Evolutionary conservation across 441 rosid genomes (phyloP).

Genomic region (Pelargonium cotyledonis): DNA sequence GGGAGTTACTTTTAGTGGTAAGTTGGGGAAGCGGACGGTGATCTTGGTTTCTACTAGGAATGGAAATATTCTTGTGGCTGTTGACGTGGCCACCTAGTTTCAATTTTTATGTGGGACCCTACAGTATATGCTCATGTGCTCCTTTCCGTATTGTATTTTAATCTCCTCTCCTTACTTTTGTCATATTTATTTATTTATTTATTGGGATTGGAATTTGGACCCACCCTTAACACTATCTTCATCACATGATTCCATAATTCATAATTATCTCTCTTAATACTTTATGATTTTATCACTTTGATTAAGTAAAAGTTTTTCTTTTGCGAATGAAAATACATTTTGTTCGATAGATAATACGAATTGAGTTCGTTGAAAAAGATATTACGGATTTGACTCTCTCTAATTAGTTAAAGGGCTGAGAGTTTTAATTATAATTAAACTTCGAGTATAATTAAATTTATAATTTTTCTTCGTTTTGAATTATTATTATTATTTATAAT

Average conservation of each 20-base stretch:
- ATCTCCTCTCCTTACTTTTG: not conserved
- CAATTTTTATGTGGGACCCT: not conserved
- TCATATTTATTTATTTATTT: too few species aligned
- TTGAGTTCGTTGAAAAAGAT: too few species aligned
- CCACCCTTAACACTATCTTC: not conserved
- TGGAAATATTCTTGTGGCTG: conserved; percentile 33
- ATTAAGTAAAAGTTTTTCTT: too few species aligned
- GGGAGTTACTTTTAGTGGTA: conserved; percentile 17
- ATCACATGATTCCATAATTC: not conserved
- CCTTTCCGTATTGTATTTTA: too few species aligned
- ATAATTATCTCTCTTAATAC: not conserved
- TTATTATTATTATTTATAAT: not conserved
- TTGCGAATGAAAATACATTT: too few species aligned
- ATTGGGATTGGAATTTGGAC: not conserved
- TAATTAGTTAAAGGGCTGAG: too few species aligned
- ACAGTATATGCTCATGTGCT: too few species aligned
- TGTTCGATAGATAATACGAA: too few species aligned
- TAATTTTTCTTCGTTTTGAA: not conserved
- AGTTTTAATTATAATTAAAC: too few species aligned
- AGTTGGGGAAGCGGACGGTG: conserved; percentile 5
- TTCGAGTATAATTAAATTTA: too few species aligned
- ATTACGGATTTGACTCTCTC: too few species aligned
- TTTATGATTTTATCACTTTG: too few species aligned
- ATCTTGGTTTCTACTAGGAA: conserved; percentile 22
- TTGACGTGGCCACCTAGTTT: conserved; percentile 31